Percentiles rank a stretch among this genome's conserved stretches.
Conservation (phyloP, 345 rosid species). For the Eucalyptus tenuipes region DNA sequence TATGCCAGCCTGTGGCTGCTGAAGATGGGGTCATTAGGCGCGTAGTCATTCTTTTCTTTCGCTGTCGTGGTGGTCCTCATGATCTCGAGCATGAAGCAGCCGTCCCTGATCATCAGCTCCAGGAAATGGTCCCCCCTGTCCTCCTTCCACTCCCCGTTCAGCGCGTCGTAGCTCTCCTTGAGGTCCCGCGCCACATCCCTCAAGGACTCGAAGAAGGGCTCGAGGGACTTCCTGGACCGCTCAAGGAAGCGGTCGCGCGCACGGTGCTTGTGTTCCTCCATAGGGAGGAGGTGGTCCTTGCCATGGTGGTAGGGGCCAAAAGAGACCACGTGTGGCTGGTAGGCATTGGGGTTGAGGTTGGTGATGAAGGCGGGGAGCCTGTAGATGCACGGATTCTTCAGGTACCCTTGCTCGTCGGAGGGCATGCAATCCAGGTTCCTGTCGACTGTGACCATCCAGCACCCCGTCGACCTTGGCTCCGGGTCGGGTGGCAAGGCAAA, state of each 20-base stretch:
- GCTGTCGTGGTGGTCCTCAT: not conserved
- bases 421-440: not conserved
- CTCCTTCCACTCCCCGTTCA: not conserved
- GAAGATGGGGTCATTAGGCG: not conserved
- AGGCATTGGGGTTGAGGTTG: conserved; percentile 13
- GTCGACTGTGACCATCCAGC: not conserved
- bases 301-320: conserved; percentile 25
- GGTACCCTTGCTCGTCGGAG: not conserved
- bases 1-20: not conserved
- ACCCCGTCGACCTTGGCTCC: too few species aligned
- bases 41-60: conserved; percentile 9
- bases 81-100: conserved; percentile 45
- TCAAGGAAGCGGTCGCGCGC: not conserved
- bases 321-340: conserved; percentile 27
- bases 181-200: not conserved
- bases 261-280: conserved; percentile 1
- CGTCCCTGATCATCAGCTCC: conserved; percentile 35
- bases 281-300: not conserved
- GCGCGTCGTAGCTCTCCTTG: not conserved
- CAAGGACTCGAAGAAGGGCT: not conserved
- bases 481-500: not conserved
- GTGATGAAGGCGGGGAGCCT: not conserved
- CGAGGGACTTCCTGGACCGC: not conserved
- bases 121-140: not conserved
- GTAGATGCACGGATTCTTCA: conserved; percentile 23